Evolutionary conservation across 2,329 filamentous ascomycete genomes (phyloP), one percentile per base, ranked within the genome.

Genomic region (Penicillium sp.): DNA sequence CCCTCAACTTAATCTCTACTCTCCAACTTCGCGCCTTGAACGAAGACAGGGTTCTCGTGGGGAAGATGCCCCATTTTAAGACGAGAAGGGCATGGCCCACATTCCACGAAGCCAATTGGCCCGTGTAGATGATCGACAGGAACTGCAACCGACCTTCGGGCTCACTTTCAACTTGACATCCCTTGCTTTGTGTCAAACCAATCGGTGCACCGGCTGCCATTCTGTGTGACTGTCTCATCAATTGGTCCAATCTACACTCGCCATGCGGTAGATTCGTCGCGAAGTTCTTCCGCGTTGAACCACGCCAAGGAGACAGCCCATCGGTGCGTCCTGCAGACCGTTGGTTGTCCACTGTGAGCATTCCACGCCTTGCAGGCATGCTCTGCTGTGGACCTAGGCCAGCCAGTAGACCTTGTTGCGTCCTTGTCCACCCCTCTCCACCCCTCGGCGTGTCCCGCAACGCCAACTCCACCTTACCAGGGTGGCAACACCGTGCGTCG

Each of bases 291-390:
- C 50, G 55, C 48, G 47, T 63, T 54, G 55, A 38, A 55, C 29
- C n/a, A 24, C 40, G 43, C 43, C 43, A 48, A 52, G 52, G 9
- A 16, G 14, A 22, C 34, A n/a, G 14, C 40, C 32, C 10, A 32
- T 43, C 48, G 31, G 38, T 47, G 27, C 32, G 43, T 57, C 29
- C 50, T 29, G n/a, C 29, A 43, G 27, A 48, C 39, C 48, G 43
- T 52, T 43, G 13, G 34, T 34, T 42, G 43, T 43, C 31, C 47
- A 54, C 40, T 18, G 31, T 50, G 29, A 24, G 34, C 59, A 64
- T 65, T 61, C 61, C 55, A 32, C 47, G 34, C 56, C 61, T 57
- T 61, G 61, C 59, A 61, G 59, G 42, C 44, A 58, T 56, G 45
- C 56, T 46, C 57, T 13, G 22, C 43, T 32, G 56, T 61, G 56